Evolutionary conservation across 768 basidiomycete genomes (phyloP).

Genomic region (Epithele typhae): DNA sequence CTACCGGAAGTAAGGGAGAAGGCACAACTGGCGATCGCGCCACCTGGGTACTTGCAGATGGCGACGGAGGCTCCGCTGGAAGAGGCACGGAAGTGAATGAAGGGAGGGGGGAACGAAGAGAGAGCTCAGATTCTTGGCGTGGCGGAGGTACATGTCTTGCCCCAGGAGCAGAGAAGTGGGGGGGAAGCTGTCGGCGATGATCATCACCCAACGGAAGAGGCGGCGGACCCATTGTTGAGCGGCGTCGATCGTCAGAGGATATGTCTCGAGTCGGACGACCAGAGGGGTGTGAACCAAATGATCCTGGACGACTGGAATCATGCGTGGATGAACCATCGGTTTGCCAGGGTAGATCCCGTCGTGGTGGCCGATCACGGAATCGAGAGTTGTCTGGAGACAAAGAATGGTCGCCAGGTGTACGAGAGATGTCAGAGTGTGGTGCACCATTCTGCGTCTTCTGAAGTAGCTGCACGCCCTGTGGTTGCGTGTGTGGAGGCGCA

Average conservation of each 20-base stretch:
- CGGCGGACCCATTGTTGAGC: not conserved
- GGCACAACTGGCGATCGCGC: slow-evolving; percentile 18
- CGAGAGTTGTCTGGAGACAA: slow-evolving; percentile 13
- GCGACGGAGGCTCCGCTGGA: slow-evolving; percentile 10
- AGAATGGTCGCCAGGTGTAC: slow-evolving; percentile 18
- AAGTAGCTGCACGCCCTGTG: slow-evolving; percentile 48
- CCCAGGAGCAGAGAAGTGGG: slow-evolving; percentile 39
- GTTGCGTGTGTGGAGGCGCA: slow-evolving; percentile 34
- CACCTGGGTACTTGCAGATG: slow-evolving; percentile 13
- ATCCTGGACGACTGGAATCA: slow-evolving; percentile 1
- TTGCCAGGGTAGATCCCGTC: slow-evolving; percentile 17
- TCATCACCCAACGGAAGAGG: not conserved
- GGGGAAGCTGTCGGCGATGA: slow-evolving; percentile 45
- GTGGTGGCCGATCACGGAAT: slow-evolving; percentile 17
- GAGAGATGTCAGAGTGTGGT: slow-evolving; percentile 9
- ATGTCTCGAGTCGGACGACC: slow-evolving; percentile 3
- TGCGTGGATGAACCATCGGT: not conserved
- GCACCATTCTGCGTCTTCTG: slow-evolving; percentile 41
- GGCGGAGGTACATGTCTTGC: not conserved
- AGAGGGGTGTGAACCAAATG: not conserved
- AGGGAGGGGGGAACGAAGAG: slow-evolving; percentile 21
- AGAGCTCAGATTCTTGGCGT: slow-evolving; percentile 14
- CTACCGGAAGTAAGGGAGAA: slow-evolving; percentile 13
- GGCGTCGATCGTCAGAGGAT: slow-evolving; percentile 7
- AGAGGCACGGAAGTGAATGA: not conserved